A percentile compares a stretch with the other conserved stretches of the same genome.
phyloP scores from a whole-genome alignment of 495 filamentous ascomycete species.

The Penicillium dipodomyicola region DNA sequence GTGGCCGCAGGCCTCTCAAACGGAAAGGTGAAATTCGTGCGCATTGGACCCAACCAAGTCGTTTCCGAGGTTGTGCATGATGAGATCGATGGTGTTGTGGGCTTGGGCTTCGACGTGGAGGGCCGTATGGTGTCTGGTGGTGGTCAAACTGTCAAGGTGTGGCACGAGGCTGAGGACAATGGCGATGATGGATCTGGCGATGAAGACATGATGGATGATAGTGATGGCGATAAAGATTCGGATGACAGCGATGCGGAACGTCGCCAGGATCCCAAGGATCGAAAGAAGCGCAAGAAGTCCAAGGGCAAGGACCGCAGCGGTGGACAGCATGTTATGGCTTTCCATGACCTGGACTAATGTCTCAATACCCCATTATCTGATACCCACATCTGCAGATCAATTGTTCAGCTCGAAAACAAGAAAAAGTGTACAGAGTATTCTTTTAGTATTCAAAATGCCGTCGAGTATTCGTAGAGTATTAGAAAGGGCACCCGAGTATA shows the following conservation, averaged over 20 bases:
- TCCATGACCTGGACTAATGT: constrained; percentile 61
- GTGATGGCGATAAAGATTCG: constrained; percentile 48
- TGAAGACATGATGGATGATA: constrained; percentile 39
- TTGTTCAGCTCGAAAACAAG: constrained; percentile 1
- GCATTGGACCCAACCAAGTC: constrained; percentile 58
- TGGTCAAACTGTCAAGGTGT: constrained; percentile 79
- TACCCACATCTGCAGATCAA: constrained; percentile 23
- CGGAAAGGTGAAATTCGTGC: constrained; percentile 57
- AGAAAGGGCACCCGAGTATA: no score
- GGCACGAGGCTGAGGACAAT: constrained; percentile 57
- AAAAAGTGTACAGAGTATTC: constrained; percentile 17
- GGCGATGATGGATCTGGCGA: constrained; percentile 33
- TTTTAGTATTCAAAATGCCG: no score
- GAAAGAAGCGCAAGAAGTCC: constrained; percentile 57
- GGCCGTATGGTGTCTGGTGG: constrained; percentile 85
- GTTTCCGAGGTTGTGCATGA: constrained; percentile 67
- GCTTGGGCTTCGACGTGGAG: constrained; percentile 75
- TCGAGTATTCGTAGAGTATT: no score
- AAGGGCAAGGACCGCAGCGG: constrained; percentile 53
- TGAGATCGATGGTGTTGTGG: constrained; percentile 77
- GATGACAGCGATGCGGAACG: constrained; percentile 44
- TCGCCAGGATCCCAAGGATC: constrained; percentile 37
- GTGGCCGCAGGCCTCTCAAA: constrained; percentile 75
- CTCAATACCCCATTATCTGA: constrained; percentile 23
- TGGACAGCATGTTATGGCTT: constrained; percentile 60